Evolutionary conservation across 768 basidiomycete species (phyloP), one percentile per base, ranked within the genome.

Genomic region (Chlorophyllum brunneum): DNA sequence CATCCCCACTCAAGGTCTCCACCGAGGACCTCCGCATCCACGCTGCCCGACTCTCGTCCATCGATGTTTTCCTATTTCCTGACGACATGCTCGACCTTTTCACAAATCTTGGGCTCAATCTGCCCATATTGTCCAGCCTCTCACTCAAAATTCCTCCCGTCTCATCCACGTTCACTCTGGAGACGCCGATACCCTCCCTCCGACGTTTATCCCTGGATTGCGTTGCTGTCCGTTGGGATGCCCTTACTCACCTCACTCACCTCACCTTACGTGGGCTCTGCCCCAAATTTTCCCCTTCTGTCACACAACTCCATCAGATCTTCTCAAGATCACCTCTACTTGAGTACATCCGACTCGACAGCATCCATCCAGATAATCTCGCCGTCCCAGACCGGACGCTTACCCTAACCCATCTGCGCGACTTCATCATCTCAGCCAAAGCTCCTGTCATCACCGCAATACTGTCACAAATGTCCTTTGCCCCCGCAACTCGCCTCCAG

Each of bases 31-130:
- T 73, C 31, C 55, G 61, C 13, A 33, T 56, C 9, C 66, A 71
- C 50, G 60, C 70, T 4, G 41, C 57, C 22, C 63, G 68, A 8
- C 56, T 76, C 16, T 54, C 61, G 11, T 62, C 65, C 31, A 70
- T 76, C 37, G 65, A 72, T 51, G 58, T 74, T 27, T 62, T 61
- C 55, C 67, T 76, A 33, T 69, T 64, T 48, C 68, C 68, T 4
- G 58, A 64, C 22, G 67, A 70, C 57, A 66, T 76, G 59, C 36
- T 38, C 26, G 54, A 56, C 2, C 61, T 74, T 23, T 69, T 74
- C 55, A 24, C 53, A 13, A 55, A 48, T 23, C 56, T 69, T 23
- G 67, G 69, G 5, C 49, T 54, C 31, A 40, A 62, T 23, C 58
- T 70, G 3, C 47, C 57, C 13, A 56, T 56, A 11, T 60, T 76